A percentile compares a stretch with the other conserved stretches of the same genome.
phyloP scores from a whole-genome alignment of 805 yeast species.

The Saccharomycopsis vini region DNA sequence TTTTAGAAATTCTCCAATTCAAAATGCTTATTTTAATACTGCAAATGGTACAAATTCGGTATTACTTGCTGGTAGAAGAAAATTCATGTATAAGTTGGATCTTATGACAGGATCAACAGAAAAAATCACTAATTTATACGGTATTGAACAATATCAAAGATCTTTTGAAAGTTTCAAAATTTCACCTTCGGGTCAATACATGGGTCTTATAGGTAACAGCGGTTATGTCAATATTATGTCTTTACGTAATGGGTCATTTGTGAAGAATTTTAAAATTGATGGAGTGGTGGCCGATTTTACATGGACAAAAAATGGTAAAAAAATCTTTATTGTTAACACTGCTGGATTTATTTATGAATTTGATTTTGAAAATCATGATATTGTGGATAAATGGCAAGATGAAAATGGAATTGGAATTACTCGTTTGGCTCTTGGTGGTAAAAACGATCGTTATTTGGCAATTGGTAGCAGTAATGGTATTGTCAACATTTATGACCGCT shows the following conservation, averaged over 20 bases:
- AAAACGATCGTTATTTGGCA: conserved; percentile 71
- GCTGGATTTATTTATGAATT: conserved; percentile 91
- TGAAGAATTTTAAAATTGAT: conserved; percentile 80
- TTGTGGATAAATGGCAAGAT: conserved; percentile 71
- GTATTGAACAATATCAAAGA: conserved; percentile 77
- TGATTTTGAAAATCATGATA: conserved; percentile 39
- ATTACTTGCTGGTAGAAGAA: conserved; percentile 84
- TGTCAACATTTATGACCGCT: conserved; percentile 73
- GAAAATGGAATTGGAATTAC: conserved; percentile 82
- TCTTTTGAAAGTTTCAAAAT: conserved; percentile 81
- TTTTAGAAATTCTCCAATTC: conserved; percentile 71
- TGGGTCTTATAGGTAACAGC: conserved; percentile 72
- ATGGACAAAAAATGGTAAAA: conserved; percentile 41
- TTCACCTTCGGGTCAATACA: conserved; percentile 60
- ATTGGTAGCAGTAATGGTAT: conserved; percentile 84
- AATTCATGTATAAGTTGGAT: conserved; percentile 90
- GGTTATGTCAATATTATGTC: conserved; percentile 88
- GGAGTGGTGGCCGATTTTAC: conserved; percentile 79
- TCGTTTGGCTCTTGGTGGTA: conserved; percentile 61
- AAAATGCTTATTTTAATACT: conserved; percentile 51
- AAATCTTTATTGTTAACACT: conserved; percentile 54
- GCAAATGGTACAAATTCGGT: conserved; percentile 42
- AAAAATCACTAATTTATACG: conserved; percentile 82
- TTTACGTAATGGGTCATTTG: conserved; percentile 76
- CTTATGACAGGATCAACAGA: conserved; percentile 65